A percentile compares a stretch with the other conserved stretches of the same genome.
phyloP scores from a whole-genome alignment of 2,329 filamentous ascomycete genomes.

The Colletotrichum echinochloae region DNA sequence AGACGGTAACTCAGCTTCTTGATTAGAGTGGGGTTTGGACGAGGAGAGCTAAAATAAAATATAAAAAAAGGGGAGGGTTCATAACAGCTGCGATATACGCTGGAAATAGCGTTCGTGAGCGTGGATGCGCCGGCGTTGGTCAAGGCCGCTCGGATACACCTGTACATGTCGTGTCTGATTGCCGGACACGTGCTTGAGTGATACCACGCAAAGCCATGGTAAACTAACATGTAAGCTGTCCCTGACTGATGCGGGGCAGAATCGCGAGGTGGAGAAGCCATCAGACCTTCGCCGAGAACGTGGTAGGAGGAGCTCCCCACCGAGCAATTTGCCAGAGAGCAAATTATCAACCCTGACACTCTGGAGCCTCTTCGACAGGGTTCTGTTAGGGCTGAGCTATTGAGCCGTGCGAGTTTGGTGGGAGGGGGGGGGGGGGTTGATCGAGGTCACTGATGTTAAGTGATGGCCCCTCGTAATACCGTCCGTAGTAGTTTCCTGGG shows the following conservation, averaged over 20 bases:
- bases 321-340: slow-evolving; percentile 3
- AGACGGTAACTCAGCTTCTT: neutral
- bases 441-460: neutral
- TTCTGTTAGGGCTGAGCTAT: slow-evolving; percentile 38
- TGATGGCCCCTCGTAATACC: neutral
- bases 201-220: neutral
- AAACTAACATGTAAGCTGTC: neutral
- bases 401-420: slow-evolving; percentile 21
- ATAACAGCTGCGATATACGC: neutral
- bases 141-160: neutral
- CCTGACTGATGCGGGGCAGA: slow-evolving; percentile 5
- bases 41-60: neutral
- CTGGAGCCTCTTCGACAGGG: slow-evolving; percentile 25
- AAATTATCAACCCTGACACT: slow-evolving; percentile 11
- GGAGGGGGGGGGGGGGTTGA: neutral
- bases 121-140: slow-evolving; percentile 2
- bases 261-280: slow-evolving; percentile 6
- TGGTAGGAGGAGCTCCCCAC: slow-evolving; percentile 26
- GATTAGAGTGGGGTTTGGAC: neutral
- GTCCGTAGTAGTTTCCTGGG: neutral
- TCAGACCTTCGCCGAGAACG: slow-evolving; percentile 3
- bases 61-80: too few species aligned
- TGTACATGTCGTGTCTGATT: neutral
- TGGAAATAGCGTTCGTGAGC: slow-evolving; percentile 13
- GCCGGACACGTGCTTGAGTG: neutral